Evolutionary conservation across 805 yeast species (phyloP), one percentile per base, ranked within the genome.

Genomic region (Lachancea quebecensis): DNA sequence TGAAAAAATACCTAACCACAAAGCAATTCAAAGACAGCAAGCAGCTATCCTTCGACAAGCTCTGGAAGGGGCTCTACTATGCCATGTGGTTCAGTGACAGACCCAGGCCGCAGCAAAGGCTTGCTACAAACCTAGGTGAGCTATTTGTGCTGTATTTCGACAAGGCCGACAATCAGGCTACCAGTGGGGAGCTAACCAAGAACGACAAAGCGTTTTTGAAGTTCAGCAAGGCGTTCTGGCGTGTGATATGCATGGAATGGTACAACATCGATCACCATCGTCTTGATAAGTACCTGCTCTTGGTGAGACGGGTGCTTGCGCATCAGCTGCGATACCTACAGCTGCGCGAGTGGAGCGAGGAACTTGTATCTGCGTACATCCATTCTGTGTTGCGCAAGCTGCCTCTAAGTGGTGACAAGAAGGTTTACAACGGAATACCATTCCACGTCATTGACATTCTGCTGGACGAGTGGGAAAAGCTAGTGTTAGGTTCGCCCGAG

Each of bases 61-160:
- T 93, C 48, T 93, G 99, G 97, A 89, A 86, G 66, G 99, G 98
- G n/a, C 72, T 93, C 35, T 93, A 83, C 66, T 93, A 74, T 60
- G 78, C 95, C 10, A 87, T 93, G 95, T 93, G 99, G 98, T 88
- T 84, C 68, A 78, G 95, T 60, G 99, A 93, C 64, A 78, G 90
- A 59, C 95, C 96, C 25, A 74, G 84, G 56, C 93, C 95, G 18
- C 99, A 93, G 66, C 96, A 89, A 64, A 69, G 81, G 48, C 69
- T 93, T 33, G 95, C 96, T 2, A 75, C 73, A 39, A 79, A 77
- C 36, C 69, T 93, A 50, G 95, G 91, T 2, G 70, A 65, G 27
- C 57, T 80, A 30, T 58, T 50, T 41, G 27, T 42, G 38, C 33
- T 57, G 16, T 62, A 59, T 40, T 53, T 57, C 31, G 50, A 69